phyloP scores from a whole-genome alignment of 1,284 basidiomycete genomes.

The Vanrija pseudolonga region DNA sequence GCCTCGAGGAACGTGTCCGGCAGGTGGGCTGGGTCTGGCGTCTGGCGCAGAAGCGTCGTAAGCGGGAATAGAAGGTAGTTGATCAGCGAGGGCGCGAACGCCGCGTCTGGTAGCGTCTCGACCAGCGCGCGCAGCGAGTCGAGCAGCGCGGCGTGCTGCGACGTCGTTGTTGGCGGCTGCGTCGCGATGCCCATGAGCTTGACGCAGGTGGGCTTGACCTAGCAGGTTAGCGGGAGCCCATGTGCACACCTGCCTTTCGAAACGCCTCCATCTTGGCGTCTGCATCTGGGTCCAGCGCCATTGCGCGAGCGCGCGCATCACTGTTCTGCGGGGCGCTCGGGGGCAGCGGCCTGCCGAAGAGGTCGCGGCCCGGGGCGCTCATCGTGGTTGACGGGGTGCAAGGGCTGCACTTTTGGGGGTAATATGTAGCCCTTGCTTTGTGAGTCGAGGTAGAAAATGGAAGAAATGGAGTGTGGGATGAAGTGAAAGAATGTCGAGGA shows the following conservation, averaged over 20 bases:
- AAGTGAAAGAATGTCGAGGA: too few relatives aligned
- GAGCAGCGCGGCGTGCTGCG: constrained; percentile 57
- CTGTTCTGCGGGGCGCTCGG: neutral
- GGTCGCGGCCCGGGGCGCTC: constrained; percentile 5
- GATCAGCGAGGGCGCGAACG: constrained; percentile 62
- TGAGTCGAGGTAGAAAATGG: too few relatives aligned
- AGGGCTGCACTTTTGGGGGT: too few relatives aligned
- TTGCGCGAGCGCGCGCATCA: neutral
- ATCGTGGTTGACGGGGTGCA: too few relatives aligned
- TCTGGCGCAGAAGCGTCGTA: constrained; percentile 72
- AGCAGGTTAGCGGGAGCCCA: neutral
- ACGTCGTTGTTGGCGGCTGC: constrained; percentile 57
- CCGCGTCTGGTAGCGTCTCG: constrained; percentile 48
- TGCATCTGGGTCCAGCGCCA: neutral
- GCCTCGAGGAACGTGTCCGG: constrained; percentile 76
- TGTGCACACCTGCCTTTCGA: constrained; percentile 24
- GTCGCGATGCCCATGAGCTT: constrained; percentile 66
- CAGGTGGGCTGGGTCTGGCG: constrained; percentile 58
- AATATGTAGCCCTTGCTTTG: too few relatives aligned
- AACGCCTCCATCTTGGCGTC: constrained; percentile 37
- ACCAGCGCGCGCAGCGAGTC: constrained; percentile 56
- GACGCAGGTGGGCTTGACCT: constrained; percentile 76
- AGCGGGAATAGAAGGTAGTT: constrained; percentile 83
- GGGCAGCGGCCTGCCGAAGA: constrained; percentile 16
- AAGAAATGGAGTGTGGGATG: too few relatives aligned